A percentile compares a stretch with the other conserved stretches of the same genome.
These are phyloP conservation scores for Cymbidium sinense DNA, from an alignment of 106 monocot species.

Conservation along the genomic window DNA sequence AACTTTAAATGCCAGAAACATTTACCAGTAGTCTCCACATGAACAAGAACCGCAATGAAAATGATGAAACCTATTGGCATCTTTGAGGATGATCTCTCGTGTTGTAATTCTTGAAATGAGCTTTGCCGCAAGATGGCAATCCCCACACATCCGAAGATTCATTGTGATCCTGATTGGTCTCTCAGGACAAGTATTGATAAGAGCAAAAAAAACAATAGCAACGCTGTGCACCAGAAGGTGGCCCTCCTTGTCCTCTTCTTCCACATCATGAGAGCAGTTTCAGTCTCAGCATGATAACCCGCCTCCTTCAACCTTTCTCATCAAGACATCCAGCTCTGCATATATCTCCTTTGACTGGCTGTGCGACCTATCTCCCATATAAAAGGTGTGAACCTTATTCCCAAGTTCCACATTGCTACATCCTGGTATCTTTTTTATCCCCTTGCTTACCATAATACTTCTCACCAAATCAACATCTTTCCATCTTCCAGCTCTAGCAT, in stretches of 20 bases:
- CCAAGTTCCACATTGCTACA: slow-evolving; percentile 55
- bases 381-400: slow-evolving; percentile 39
- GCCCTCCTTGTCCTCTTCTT: slow-evolving; percentile 83
- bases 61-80: slow-evolving; percentile 66
- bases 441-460: slow-evolving; percentile 42
- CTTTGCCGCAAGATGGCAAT: slow-evolving; percentile 54
- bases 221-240: too few relatives aligned
- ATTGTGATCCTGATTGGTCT: slow-evolving; percentile 37
- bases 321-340: slow-evolving; percentile 32
- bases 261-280: slow-evolving; percentile 70
- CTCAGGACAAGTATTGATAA: slow-evolving; percentile 28
- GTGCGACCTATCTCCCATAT: slow-evolving; percentile 43
- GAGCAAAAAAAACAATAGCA: slow-evolving; percentile 42
- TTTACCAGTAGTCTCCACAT: slow-evolving; percentile 77
- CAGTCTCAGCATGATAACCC: slow-evolving; percentile 43
- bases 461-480: slow-evolving; percentile 62
- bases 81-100: slow-evolving; percentile 57
- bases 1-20: too few relatives aligned
- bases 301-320: slow-evolving; percentile 31
- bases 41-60: slow-evolving; percentile 56
- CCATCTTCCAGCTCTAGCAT: slow-evolving; percentile 70
- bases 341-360: slow-evolving; percentile 41
- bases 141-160: slow-evolving; percentile 59
- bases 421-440: slow-evolving; percentile 58
- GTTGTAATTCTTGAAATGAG: slow-evolving; percentile 37